Evolutionary conservation across 176 grass and related monocot genomes (phyloP).

Genomic region (Typha latifolia): DNA sequence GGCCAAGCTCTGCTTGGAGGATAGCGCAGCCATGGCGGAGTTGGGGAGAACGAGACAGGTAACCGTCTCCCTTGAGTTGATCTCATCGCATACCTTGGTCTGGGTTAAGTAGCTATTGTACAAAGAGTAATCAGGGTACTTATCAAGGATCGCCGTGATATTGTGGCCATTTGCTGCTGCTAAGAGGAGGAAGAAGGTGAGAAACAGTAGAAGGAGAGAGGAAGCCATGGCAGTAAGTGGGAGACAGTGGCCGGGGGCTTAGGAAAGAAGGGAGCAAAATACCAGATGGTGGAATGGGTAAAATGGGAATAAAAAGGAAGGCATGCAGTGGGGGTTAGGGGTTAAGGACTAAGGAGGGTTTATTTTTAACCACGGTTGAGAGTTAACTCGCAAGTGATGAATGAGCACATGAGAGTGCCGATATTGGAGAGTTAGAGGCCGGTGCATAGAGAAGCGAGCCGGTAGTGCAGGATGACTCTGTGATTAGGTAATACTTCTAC

Average conservation of each 20-base stretch:
- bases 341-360: too few relatives aligned
- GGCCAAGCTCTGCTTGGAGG: constrained; percentile 60
- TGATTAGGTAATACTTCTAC: not conserved
- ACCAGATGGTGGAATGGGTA: too few relatives aligned
- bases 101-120: constrained; percentile 85
- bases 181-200: constrained; percentile 4
- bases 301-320: too few relatives aligned
- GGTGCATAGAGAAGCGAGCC: not conserved
- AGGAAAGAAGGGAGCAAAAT: too few relatives aligned
- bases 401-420: constrained; percentile 2
- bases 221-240: constrained; percentile 10
- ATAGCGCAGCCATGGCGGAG: constrained; percentile 72
- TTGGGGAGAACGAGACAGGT: constrained; percentile 86
- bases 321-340: not conserved
- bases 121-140: constrained; percentile 55
- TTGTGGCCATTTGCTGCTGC: constrained; percentile 38
- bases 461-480: not conserved
- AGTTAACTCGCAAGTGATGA: constrained; percentile 13
- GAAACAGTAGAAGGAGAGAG: constrained; percentile 20
- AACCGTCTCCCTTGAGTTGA: constrained; percentile 69
- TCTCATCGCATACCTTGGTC: constrained; percentile 97
- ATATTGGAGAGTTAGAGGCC: not conserved
- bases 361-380: constrained; percentile 18
- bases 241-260: not conserved
- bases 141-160: constrained; percentile 78